Conservation (phyloP, 352 stramenopile genomes). For the Globisporangium radiosum region DNA sequence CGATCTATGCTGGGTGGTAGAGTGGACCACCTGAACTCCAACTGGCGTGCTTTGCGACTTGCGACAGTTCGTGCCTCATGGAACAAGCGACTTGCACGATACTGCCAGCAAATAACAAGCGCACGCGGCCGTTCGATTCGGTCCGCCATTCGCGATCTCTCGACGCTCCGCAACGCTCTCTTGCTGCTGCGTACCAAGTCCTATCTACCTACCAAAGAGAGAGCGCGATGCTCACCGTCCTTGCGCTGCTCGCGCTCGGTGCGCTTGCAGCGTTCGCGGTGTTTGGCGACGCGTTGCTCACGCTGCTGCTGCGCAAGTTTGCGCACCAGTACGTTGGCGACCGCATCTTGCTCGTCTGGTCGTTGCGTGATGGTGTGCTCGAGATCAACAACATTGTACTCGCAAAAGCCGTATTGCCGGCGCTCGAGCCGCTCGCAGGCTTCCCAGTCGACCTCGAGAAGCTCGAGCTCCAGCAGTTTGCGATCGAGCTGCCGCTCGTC, state of each 20-base stretch:
- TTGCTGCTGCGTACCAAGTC: too few relatives aligned
- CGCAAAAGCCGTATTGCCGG: slow-evolving; percentile 30
- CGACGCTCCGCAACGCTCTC: too few relatives aligned
- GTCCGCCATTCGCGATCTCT: too few relatives aligned
- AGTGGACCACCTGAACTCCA: too few relatives aligned
- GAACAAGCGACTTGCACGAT: too few relatives aligned
- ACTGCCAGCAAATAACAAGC: too few relatives aligned
- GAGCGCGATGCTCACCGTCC: slow-evolving; percentile 18
- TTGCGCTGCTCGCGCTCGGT: slow-evolving; percentile 25
- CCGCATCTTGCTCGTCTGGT: slow-evolving; percentile 59
- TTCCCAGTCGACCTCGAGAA: slow-evolving; percentile 62
- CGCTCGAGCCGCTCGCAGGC: slow-evolving; percentile 49
- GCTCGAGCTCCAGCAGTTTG: slow-evolving; percentile 45
- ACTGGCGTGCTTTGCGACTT: too few relatives aligned
- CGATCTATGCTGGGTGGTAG: too few relatives aligned
- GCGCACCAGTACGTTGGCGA: slow-evolving; percentile 36
- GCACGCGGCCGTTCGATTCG: too few relatives aligned
- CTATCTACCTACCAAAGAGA: not conserved
- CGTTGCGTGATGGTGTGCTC: slow-evolving; percentile 46
- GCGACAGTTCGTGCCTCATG: too few relatives aligned
- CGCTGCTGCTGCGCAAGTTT: slow-evolving; percentile 40
- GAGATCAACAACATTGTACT: slow-evolving; percentile 55
- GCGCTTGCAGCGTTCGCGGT: slow-evolving; percentile 25
- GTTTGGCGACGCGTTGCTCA: slow-evolving; percentile 59
- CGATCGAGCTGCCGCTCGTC: slow-evolving; percentile 48